These are phyloP conservation scores for Tetragonia tetragonoides DNA, from an alignment of 148 eudicot genomes.

Conservation along the genomic window DNA sequence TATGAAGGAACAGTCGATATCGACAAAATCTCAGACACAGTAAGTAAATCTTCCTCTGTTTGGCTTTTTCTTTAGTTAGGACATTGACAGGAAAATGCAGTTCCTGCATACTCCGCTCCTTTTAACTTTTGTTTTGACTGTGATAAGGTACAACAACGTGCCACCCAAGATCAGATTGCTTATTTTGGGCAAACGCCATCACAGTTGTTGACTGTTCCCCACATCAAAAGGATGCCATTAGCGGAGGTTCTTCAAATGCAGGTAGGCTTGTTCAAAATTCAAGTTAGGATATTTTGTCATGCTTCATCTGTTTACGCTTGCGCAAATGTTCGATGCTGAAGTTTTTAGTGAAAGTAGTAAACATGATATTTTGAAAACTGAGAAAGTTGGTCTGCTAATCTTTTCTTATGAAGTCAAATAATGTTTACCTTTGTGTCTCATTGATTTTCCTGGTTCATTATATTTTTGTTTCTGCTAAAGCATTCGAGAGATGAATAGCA, in stretches of 20 bases:
- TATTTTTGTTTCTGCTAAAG: background rate
- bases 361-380: background rate
- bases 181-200: slow-evolving; percentile 99
- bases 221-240: slow-evolving; percentile 78
- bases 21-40: slow-evolving; percentile 88
- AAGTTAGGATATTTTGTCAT: background rate
- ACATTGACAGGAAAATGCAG: background rate
- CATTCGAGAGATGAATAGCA: background rate
- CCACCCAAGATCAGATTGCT: slow-evolving; percentile 98
- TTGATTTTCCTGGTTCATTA: background rate
- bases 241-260: slow-evolving; percentile 91
- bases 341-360: background rate
- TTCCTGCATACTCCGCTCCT: background rate
- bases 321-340: background rate
- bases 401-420: background rate
- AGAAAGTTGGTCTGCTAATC: background rate
- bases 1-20: slow-evolving; percentile 92
- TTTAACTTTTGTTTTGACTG: slow-evolving; percentile 13
- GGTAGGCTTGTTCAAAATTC: slow-evolving; percentile 39
- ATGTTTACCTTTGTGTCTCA: background rate
- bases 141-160: slow-evolving; percentile 80
- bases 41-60: slow-evolving; percentile 39
- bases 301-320: background rate
- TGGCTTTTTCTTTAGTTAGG: slow-evolving; percentile 6
- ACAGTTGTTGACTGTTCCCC: slow-evolving; percentile 85